Evolutionary conservation across 495 filamentous ascomycete species (phyloP), one percentile per base, ranked within the genome.

Genomic region (Cercophora sp.): DNA sequence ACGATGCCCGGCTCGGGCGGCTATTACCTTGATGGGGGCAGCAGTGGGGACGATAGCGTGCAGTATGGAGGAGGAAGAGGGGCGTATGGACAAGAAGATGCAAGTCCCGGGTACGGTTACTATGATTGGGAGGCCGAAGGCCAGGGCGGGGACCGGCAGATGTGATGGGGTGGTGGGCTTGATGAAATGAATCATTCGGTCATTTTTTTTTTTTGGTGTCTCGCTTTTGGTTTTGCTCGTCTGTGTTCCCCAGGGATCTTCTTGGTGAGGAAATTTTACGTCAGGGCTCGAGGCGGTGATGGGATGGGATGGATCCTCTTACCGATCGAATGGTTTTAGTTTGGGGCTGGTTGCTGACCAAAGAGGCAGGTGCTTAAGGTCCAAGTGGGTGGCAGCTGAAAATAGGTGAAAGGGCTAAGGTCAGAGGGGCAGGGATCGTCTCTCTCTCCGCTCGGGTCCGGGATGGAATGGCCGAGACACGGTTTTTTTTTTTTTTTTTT

Each of bases 31-130:
- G 51, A 36, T 34, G 42, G 47, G 23, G 47, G 45, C 11, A 57
- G 55, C 36, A 55, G 52, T 16, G 54, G 54, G 27, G 54, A 51
- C 2, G 48, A 42, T 27, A n/a, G n/a, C n/a, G n/a, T n/a, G n/a
- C n/a, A n/a, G n/a, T n/a, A n/a, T n/a, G n/a, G n/a, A n/a, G n/a
- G n/a, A n/a, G n/a, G n/a, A n/a, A n/a, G n/a, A n/a, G n/a, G n/a
- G n/a, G n/a, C n/a, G n/a, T n/a, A n/a, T n/a, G n/a, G n/a, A n/a
- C n/a, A n/a, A n/a, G n/a, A n/a, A n/a, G n/a, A n/a, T n/a, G n/a
- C n/a, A n/a, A n/a, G n/a, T n/a, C n/a, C n/a, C n/a, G n/a, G n/a
- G n/a, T n/a, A n/a, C n/a, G n/a, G n/a, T n/a, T 31, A 26, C 18
- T 51, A 51, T n/a, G 35, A 51, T 19, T 51, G 42, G 5, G 48